Percentiles rank a stretch among this genome's conserved stretches.
phyloP scores from a whole-genome alignment of 2,329 filamentous ascomycete genomes.

The Salinomyces thailandicus region DNA sequence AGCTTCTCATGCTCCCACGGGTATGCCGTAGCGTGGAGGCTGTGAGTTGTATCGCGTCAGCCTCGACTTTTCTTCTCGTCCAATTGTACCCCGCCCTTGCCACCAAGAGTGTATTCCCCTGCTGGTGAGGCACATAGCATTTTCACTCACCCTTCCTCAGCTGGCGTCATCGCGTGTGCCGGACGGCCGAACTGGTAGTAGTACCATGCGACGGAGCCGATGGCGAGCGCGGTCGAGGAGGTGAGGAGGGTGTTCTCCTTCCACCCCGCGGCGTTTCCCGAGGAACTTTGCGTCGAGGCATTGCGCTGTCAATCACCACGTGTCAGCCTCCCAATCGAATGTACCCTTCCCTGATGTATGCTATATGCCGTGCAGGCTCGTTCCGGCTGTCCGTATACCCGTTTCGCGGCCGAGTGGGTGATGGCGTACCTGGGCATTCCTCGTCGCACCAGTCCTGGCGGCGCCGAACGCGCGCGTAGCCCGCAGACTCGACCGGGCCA shows the following conservation, averaged over 20 bases:
- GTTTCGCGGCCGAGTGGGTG: neutral
- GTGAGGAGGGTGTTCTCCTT: constrained; percentile 77
- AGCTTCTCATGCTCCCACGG: constrained; percentile 92
- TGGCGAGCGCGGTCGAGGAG: constrained; percentile 74
- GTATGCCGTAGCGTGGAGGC: constrained; percentile 83
- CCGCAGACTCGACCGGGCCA: constrained; percentile 86
- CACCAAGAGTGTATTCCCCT: neutral
- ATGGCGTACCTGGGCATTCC: constrained; percentile 36
- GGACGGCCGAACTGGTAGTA: constrained; percentile 89
- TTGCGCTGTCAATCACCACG: constrained; percentile 35
- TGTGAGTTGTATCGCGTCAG: constrained; percentile 36
- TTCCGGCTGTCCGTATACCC: neutral
- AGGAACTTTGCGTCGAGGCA: constrained; percentile 60
- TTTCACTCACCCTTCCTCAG: constrained; percentile 84
- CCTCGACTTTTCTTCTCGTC: too few species aligned
- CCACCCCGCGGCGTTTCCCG: constrained; percentile 60
- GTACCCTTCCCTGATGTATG: neutral
- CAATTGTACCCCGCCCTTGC: constrained; percentile 19
- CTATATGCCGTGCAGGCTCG: neutral
- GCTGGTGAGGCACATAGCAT: too few species aligned
- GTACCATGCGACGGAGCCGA: constrained; percentile 92
- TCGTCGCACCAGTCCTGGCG: constrained; percentile 52
- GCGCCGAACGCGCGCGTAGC: constrained; percentile 76
- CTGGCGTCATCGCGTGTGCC: constrained; percentile 79
- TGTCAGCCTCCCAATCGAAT: constrained; percentile 11